Evolutionary conservation across 495 filamentous ascomycete species (phyloP), one percentile per base, ranked within the genome.

Genomic region (Tuber indicum): DNA sequence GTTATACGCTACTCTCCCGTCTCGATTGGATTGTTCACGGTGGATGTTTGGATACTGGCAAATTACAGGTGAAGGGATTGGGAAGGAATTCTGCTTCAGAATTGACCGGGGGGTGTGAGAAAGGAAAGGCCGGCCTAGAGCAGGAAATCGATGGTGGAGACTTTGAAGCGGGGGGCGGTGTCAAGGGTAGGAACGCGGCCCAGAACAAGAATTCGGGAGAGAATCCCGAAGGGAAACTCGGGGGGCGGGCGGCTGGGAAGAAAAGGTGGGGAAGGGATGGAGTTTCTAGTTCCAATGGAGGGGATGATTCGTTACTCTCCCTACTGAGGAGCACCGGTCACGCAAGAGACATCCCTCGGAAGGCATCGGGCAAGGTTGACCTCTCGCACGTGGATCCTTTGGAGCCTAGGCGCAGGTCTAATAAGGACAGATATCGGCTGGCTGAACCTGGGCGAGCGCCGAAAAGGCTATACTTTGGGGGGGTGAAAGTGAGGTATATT

Each of bases 301-400:
- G n/a, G 7, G 39, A 23, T n/a, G 36, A 36, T 72, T 41, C 39
- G 8, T 74, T 82, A 3, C 72, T 79, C 23, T 19, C 44, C 21
- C 43, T 78, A 3, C 70, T 82, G 17, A 75, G 76, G 8, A 74
- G 72, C 10, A 44, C 77, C 32, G 72, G 74, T 3, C 41, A 47
- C 10, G 78, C 74, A n/a, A 32, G 23, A 0, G 70, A 70, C 46
- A 75, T 83, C 19, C 73, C 70, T 47, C 41, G 42, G 16, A 49
- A 14, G 17, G 19, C 26, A n/a, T 72, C 52, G 17, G 77, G 81
- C 19, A 81, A 81, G 45, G 23, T 69, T 12, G 75, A 83, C 42
- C 44, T 83, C 21, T 74, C 73, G 1, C 49, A 75, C 46, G 45
- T 42, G 3, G 72, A 83, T 69, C 79, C 78, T 2, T 43, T 77